A percentile compares a stretch with the other conserved stretches of the same genome.
Conservation (phyloP, 345 rosid genomes). For the Brassica juncea region DNA sequence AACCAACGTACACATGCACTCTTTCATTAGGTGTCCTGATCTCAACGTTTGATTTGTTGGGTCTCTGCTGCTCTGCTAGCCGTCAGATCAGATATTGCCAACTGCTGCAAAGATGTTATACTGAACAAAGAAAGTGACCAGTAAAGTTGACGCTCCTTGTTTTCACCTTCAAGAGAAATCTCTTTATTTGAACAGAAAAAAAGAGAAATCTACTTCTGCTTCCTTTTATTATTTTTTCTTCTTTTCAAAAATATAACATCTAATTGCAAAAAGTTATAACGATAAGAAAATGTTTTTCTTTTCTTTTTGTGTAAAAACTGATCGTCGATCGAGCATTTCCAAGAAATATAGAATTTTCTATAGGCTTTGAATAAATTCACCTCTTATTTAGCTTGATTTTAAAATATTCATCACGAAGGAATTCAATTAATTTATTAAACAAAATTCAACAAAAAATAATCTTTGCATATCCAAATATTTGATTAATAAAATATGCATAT, state of each 20-base stretch:
- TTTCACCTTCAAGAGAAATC: slow-evolving; percentile 36
- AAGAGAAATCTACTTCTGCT: not conserved
- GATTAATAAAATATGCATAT: not conserved
- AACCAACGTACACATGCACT: slow-evolving; percentile 17
- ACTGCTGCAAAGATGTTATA: slow-evolving; percentile 30
- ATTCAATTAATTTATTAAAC: not conserved
- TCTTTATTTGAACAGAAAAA: not conserved
- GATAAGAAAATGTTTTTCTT: not conserved
- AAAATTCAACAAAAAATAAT: not conserved
- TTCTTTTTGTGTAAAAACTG: not conserved
- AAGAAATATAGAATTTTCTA: not conserved
- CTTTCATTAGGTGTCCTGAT: slow-evolving; percentile 31
- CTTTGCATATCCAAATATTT: not conserved
- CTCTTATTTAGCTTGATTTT: not conserved
- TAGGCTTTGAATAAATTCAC: not conserved
- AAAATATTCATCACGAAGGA: not conserved
- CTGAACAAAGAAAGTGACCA: slow-evolving; percentile 40
- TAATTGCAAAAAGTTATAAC: slow-evolving; percentile 7
- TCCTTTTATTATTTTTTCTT: not conserved
- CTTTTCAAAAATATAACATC: not conserved
- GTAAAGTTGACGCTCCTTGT: slow-evolving; percentile 42
- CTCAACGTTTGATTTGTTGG: slow-evolving; percentile 7
- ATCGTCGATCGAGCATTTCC: not conserved
- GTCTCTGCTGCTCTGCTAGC: slow-evolving; percentile 36
- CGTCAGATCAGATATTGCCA: slow-evolving; percentile 42